Base-by-base conservation (phyloP, 1,284 basidiomycete species). In the Ustilago lituana region DNA sequence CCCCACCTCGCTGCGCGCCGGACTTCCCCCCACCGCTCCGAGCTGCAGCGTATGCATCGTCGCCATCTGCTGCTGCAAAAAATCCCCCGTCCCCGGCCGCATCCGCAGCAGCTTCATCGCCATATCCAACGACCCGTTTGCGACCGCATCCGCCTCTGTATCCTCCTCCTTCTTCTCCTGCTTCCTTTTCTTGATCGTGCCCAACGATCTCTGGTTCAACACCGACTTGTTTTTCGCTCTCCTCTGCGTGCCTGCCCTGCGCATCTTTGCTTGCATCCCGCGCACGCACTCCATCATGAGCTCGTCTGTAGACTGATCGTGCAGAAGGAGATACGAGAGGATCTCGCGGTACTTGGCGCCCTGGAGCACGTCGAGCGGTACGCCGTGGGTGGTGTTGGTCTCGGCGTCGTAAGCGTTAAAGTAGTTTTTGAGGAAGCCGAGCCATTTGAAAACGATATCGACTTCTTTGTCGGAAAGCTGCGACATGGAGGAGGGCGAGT, bases 361-460 rank as follows among this genome's bases (percentile, higher is more conserved):
- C 82, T 96, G 94, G n/a, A 99, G 85, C 14, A 88, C 86, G 79
- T 93, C 91, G 38, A 95, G 85, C 0, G 94, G 88, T 10, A 98
- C 84, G 44, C 80, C 80, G 35, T 80, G 72, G 14, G 65, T 75
- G 19, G 68, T 46, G 5, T 85, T 88, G 14, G 90, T 90, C 15
- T 92, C 92, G 81, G 96, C 92, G 7, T 96, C 96, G 33, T 89
- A 91, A 10, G 93, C 94, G 80, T 96, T 90, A 85, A 98, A 97
- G 84, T 94, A 99, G 82, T 95, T 92, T 52, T 91, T 87, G 78
- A 98, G 47, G 54, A 46, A 63, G 20, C 93, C 93, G 47, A 98
- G 84, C 96, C 96, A 98, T 81, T 94, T 96, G 85, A 98, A 94
- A 10, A 94, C 95, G 54, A 98, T 91, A 79, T 98, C 95, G 24